phyloP scores from a whole-genome alignment of 441 rosid genomes.

The Flueggea neowawraea region DNA sequence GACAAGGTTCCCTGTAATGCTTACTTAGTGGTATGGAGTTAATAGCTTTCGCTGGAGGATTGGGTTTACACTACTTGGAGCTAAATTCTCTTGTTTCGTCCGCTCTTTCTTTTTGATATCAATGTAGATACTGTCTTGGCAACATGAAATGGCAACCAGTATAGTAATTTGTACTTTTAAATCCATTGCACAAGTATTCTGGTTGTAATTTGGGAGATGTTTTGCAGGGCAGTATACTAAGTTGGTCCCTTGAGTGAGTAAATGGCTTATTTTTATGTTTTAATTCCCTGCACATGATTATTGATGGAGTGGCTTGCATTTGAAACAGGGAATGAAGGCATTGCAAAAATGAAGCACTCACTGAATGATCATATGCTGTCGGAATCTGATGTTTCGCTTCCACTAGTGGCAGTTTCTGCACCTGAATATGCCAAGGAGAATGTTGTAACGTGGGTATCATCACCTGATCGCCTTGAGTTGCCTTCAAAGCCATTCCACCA shows the following conservation, averaged over 20 bases:
- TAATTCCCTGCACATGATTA: not conserved
- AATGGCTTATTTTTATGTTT: not conserved
- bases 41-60: no score
- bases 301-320: constrained; percentile 8
- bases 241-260: not conserved
- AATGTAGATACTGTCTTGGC: no score
- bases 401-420: constrained; percentile 70
- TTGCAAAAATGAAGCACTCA: constrained; percentile 38
- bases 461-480: constrained; percentile 83
- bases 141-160: no score
- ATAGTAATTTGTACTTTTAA: no score
- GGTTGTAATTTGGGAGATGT: no score
- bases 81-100: no score
- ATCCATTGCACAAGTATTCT: no score
- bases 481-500: constrained; percentile 88
- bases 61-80: no score
- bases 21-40: no score
- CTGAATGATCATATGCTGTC: constrained; percentile 42
- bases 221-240: no score
- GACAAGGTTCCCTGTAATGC: no score
- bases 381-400: constrained; percentile 53
- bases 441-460: constrained; percentile 77
- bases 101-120: no score
- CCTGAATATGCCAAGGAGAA: constrained; percentile 66
- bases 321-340: constrained; percentile 51